Conservation (phyloP, 2,329 filamentous ascomycete species). For the Ciborinia camelliae region DNA sequence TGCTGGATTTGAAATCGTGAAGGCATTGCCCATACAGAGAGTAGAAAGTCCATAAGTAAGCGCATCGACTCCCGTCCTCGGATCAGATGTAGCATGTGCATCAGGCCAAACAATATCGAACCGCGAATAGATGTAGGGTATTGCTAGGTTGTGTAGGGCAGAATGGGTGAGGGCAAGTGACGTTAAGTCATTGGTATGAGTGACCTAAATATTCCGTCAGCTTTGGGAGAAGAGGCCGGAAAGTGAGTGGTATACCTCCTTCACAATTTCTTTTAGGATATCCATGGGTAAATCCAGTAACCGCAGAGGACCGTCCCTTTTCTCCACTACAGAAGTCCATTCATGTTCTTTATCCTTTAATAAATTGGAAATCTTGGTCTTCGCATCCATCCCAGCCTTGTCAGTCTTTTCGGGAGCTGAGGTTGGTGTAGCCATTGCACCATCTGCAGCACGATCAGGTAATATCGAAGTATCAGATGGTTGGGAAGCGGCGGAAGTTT, state of each 20-base stretch:
- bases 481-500: constrained; percentile 34
- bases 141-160: constrained; percentile 68
- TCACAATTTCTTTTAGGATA: constrained; percentile 73
- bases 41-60: constrained; percentile 80
- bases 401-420: constrained; percentile 26
- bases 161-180: constrained; percentile 76
- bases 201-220: constrained; percentile 51
- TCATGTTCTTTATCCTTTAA: constrained; percentile 61
- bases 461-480: constrained; percentile 27
- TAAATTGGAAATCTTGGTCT: constrained; percentile 41
- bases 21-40: constrained; percentile 68
- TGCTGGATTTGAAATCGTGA: constrained; percentile 36
- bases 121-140: constrained; percentile 76
- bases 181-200: constrained; percentile 77
- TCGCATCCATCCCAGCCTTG: constrained; percentile 30
- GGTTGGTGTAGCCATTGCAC: constrained; percentile 18
- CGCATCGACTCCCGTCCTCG: constrained; percentile 72
- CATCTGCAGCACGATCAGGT: constrained; percentile 22
- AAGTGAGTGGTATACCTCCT: constrained; percentile 56
- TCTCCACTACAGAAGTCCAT: constrained; percentile 60
- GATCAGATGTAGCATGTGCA: constrained; percentile 58
- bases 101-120: constrained; percentile 91
- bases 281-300: constrained; percentile 76
- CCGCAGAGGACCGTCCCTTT: constrained; percentile 55
- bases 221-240: not conserved